phyloP scores from a whole-genome alignment of 768 basidiomycete genomes.

The Auricularia sp. region DNA sequence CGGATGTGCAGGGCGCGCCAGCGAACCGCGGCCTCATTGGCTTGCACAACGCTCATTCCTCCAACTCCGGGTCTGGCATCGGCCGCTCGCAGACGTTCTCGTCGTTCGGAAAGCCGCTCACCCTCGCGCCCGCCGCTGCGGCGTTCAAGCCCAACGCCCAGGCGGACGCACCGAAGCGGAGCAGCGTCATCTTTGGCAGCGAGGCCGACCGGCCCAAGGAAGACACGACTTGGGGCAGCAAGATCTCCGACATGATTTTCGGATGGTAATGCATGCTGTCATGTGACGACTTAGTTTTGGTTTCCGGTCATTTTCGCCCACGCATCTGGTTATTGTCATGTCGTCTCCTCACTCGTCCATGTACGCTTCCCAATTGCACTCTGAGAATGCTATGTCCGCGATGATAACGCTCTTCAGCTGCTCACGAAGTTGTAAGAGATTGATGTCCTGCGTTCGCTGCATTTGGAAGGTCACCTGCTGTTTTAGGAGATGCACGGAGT shows the following conservation, averaged over 20 bases:
- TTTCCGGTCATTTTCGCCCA: not conserved
- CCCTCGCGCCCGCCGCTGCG: conserved; percentile 58
- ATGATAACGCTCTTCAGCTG: too few species aligned
- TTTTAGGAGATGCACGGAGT: too few species aligned
- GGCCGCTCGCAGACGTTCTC: conserved; percentile 20
- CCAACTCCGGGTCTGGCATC: not conserved
- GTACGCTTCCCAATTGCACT: not conserved
- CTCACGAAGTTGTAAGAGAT: too few species aligned
- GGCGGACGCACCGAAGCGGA: not conserved
- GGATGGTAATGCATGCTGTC: conserved; percentile 47
- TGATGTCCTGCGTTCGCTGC: too few species aligned
- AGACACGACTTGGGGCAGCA: conserved; percentile 37
- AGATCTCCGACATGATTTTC: conserved; percentile 67
- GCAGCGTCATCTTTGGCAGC: not conserved
- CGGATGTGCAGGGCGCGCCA: not conserved
- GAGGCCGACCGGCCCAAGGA: conserved; percentile 36
- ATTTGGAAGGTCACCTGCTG: too few species aligned
- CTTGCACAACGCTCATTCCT: not conserved
- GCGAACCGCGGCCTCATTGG: not conserved
- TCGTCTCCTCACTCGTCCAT: not conserved
- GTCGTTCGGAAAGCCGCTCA: conserved; percentile 58
- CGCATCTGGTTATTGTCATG: not conserved
- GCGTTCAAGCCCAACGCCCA: conserved; percentile 40
- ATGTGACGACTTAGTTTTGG: not conserved
- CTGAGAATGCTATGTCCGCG: too few species aligned